phyloP scores from a whole-genome alignment of 2,329 filamentous ascomycete species.

The Pseudocercospora crystallina region DNA sequence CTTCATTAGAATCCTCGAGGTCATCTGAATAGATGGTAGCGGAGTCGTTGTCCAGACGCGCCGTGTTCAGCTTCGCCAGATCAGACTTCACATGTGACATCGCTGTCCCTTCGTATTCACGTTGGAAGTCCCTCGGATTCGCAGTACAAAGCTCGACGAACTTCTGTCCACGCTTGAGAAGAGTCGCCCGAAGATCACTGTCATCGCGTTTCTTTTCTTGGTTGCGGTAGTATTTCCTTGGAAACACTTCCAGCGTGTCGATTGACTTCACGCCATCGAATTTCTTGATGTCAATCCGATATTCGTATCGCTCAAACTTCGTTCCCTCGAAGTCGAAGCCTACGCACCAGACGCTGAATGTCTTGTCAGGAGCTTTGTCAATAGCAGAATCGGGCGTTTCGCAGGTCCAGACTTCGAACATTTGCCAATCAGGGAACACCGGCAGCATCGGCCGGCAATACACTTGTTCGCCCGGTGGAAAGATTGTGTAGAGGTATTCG shows the following conservation, averaged over 20 bases:
- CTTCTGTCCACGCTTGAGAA: background rate
- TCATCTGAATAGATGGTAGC: background rate
- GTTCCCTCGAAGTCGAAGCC: slow-evolving; percentile 11
- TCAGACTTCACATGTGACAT: background rate
- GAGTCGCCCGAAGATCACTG: background rate
- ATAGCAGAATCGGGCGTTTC: background rate
- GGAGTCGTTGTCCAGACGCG: background rate
- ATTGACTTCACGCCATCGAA: background rate
- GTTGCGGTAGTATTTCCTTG: background rate
- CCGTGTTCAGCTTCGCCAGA: background rate
- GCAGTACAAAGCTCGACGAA: background rate
- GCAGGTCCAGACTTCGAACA: slow-evolving; percentile 3
- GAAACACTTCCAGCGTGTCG: slow-evolving; percentile 6
- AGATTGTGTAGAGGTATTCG: slow-evolving; percentile 4
- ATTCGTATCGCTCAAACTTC: slow-evolving; percentile 3
- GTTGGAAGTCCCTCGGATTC: slow-evolving; percentile 1
- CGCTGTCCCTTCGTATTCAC: slow-evolving; percentile 4
- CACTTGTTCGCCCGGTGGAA: background rate
- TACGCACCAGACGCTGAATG: background rate
- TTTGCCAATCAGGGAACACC: slow-evolving; percentile 3
- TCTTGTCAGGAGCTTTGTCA: background rate
- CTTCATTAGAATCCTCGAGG: background rate
- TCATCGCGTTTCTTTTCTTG: background rate
- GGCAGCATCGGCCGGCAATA: background rate
- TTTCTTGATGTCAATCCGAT: slow-evolving; percentile 1